Conservation (phyloP, 257 asterid genomes). For the Capsicum chinense region DNA sequence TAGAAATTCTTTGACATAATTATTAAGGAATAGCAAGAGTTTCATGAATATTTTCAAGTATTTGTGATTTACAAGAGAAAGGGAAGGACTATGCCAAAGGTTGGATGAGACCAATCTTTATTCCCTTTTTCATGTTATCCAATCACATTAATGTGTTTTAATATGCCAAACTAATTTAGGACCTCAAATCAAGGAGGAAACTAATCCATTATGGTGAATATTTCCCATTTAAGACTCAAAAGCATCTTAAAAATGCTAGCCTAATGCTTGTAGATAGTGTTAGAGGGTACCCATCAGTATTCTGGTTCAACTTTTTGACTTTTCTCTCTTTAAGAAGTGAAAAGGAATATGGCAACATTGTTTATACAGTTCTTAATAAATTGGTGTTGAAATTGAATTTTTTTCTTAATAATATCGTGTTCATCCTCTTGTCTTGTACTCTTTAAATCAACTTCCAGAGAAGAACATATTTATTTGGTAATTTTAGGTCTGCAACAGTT, state of each 20-base stretch:
- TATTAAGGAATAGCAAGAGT: background rate
- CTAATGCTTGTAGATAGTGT: background rate
- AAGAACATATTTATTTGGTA: no score
- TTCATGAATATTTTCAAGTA: background rate
- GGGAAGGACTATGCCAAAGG: background rate
- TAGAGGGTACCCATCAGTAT: background rate
- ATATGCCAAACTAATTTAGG: slow-evolving; percentile 3
- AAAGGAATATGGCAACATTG: background rate
- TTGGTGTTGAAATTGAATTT: no score
- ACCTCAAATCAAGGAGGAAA: background rate
- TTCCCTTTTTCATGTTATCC: background rate
- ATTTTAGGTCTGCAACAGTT: no score
- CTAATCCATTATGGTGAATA: background rate
- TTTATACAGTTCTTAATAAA: background rate
- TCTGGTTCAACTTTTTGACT: background rate
- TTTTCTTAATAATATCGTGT: no score
- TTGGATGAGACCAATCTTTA: background rate
- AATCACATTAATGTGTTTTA: background rate
- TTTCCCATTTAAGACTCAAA: background rate
- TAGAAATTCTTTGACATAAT: background rate
- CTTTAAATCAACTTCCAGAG: no score
- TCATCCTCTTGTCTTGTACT: no score
- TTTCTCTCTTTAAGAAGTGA: background rate
- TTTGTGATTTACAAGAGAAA: background rate
- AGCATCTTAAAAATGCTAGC: background rate